These are phyloP conservation scores for Oenanthe sinensis DNA, from an alignment of 129 eudicot genomes.

Conservation along the genomic window DNA sequence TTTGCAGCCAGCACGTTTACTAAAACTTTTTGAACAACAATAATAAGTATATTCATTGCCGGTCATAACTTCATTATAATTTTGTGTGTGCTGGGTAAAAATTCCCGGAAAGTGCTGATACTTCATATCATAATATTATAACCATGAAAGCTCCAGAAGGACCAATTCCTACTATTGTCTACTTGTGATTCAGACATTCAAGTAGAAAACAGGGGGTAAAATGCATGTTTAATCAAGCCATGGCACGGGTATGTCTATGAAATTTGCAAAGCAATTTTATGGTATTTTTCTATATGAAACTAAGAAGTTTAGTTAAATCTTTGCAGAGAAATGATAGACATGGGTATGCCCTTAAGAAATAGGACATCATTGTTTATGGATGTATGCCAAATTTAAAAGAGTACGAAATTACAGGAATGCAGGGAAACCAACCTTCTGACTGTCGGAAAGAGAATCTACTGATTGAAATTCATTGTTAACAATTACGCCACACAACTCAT, in stretches of 20 bases:
- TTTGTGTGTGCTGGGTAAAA: not conserved
- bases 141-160: not conserved
- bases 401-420: not conserved
- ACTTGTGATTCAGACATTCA: not conserved
- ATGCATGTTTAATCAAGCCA: not conserved
- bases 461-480: conserved; percentile 65
- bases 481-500: conserved; percentile 78
- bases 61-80: not conserved
- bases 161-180: not conserved
- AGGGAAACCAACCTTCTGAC: conserved; percentile 68
- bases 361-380: not conserved
- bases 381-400: not conserved
- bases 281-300: not conserved
- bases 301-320: not conserved
- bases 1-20: not conserved
- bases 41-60: not conserved
- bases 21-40: not conserved
- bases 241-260: not conserved
- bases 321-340: not conserved
- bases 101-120: not conserved
- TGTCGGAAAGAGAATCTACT: conserved; percentile 75
- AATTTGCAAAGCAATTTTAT: not conserved
- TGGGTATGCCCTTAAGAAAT: not conserved
- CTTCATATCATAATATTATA: not conserved
- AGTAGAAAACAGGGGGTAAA: not conserved